A percentile compares a stretch with the other conserved stretches of the same genome.
phyloP scores from a whole-genome alignment of 257 asterid species.

The Nyctanthes arbortristis region DNA sequence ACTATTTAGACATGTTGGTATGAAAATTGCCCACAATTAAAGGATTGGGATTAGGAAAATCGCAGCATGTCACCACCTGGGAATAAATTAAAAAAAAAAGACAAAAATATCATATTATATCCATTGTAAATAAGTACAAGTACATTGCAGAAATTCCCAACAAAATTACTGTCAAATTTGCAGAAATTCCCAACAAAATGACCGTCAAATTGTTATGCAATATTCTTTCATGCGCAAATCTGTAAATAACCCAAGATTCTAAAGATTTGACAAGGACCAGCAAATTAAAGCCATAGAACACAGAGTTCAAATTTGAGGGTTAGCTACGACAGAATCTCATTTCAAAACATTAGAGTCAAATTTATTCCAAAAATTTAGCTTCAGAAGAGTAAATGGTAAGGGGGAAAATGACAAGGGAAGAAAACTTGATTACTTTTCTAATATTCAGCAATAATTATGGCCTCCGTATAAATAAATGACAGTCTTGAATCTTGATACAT shows the following conservation, averaged over 20 bases:
- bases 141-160: neutral
- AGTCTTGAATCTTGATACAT: neutral
- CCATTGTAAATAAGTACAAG: neutral
- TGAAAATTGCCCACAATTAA: constrained; percentile 21
- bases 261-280: neutral
- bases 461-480: constrained; percentile 16
- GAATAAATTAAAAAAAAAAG: constrained; percentile 8
- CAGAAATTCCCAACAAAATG: neutral
- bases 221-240: neutral
- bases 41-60: constrained; percentile 20
- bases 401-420: too few relatives aligned
- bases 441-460: neutral
- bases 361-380: constrained; percentile 12
- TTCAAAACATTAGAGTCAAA: neutral
- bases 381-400: neutral
- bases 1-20: constrained; percentile 19
- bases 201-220: neutral
- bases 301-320: neutral
- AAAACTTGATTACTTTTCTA: neutral
- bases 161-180: neutral
- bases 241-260: neutral
- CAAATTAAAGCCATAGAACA: neutral
- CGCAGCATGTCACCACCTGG: constrained; percentile 37
- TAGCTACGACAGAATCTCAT: neutral
- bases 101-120: constrained; percentile 9